Conservation (phyloP, 257 asterid species). For the Solanum medicagineum region DNA sequence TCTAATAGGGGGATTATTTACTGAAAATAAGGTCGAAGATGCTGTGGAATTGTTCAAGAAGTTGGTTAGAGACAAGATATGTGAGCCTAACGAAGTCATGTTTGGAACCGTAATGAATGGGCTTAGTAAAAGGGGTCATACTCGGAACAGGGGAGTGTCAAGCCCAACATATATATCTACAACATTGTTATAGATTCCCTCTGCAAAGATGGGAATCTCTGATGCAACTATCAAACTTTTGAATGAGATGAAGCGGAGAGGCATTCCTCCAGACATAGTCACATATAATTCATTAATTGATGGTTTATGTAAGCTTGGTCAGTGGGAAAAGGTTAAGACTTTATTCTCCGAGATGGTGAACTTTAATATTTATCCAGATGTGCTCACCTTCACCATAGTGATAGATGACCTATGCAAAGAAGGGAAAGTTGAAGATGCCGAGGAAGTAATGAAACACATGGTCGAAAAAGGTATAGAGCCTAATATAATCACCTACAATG, state of each 20-base stretch:
- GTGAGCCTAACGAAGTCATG: constrained; percentile 5
- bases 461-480: not conserved
- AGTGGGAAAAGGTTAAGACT: not conserved
- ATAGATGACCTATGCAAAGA: constrained; percentile 1
- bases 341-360: not conserved
- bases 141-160: not conserved
- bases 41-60: constrained; percentile 9
- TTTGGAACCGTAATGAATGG: constrained; percentile 8
- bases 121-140: constrained; percentile 15
- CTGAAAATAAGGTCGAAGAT: not conserved
- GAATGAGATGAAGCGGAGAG: constrained; percentile 3
- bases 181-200: constrained; percentile 2
- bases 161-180: not conserved
- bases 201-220: constrained; percentile 11
- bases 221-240: constrained; percentile 6
- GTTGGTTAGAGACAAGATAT: constrained; percentile 3
- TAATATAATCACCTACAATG: not conserved
- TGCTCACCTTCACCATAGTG: not conserved
- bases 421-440: not conserved
- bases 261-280: not conserved
- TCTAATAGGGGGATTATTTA: constrained; percentile 9
- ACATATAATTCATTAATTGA: not conserved
- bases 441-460: not conserved
- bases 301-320: constrained; percentile 8
- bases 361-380: not conserved